Conservation (phyloP, 2,329 filamentous ascomycete genomes). For the Aspergillus tamarii region DNA sequence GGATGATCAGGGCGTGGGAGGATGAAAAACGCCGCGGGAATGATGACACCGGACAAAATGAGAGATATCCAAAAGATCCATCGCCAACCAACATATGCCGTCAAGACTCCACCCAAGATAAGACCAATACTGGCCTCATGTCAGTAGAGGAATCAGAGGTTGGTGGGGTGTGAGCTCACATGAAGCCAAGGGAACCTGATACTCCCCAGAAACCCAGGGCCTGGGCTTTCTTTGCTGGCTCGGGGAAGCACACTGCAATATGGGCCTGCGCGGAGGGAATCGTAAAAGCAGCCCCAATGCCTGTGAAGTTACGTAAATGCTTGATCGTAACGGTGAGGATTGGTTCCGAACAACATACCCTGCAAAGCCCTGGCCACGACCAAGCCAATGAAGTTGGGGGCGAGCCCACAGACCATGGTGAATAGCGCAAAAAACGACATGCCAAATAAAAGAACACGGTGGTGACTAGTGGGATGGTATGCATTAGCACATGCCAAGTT, state of each 20-base stretch:
- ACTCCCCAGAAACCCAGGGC: not conserved
- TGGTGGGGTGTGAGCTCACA: not conserved
- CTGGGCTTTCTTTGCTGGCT: not conserved
- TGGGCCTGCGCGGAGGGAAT: not conserved
- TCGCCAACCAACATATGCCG: not conserved
- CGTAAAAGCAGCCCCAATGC: not conserved
- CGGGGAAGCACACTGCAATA: not conserved
- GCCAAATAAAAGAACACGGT: not conserved
- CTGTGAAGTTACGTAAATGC: not conserved
- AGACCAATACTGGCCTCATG: not conserved
- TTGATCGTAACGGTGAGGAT: not conserved
- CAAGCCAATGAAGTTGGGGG: not conserved
- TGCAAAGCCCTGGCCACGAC: not conserved
- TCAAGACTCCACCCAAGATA: not conserved
- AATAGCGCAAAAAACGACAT: not conserved
- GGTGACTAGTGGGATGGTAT: not conserved
- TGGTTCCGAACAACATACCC: not conserved
- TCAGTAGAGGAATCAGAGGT: not conserved
- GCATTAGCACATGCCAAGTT: not conserved
- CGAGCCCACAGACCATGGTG: not conserved
- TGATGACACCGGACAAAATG: not conserved
- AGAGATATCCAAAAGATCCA: not conserved
- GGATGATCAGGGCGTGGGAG: not conserved
- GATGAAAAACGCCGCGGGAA: not conserved
- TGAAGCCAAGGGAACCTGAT: not conserved